Evolutionary conservation across 192 early-diverging fungal species (phyloP).

Genomic region (Mortierella alpina): DNA sequence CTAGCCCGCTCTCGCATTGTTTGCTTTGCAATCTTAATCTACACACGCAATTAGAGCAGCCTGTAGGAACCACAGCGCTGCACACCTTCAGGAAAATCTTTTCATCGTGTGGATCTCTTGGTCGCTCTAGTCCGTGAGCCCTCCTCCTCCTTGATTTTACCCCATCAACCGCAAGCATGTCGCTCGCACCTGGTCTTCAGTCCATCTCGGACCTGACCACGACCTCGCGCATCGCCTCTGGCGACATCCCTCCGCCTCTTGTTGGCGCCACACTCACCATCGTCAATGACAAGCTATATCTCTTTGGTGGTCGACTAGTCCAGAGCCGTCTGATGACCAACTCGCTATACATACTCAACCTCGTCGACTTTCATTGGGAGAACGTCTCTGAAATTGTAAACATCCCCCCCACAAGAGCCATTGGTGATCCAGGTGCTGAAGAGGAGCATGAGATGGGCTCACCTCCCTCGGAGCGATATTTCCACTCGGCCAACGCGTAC

Average conservation of each 20-base stretch:
- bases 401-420: slow-evolving; percentile 21
- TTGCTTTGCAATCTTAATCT: too few species aligned
- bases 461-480: slow-evolving; percentile 69
- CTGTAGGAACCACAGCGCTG: too few species aligned
- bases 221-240: slow-evolving; percentile 59
- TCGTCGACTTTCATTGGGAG: slow-evolving; percentile 72
- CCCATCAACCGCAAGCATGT: slow-evolving; percentile 6
- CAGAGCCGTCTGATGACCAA: slow-evolving; percentile 77
- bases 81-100: neutral
- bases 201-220: slow-evolving; percentile 68
- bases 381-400: slow-evolving; percentile 56
- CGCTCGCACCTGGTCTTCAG: slow-evolving; percentile 50
- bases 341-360: slow-evolving; percentile 74
- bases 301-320: slow-evolving; percentile 79
- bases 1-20: too few species aligned
- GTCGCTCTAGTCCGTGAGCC: neutral
- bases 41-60: too few species aligned
- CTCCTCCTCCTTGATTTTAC: neutral
- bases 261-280: slow-evolving; percentile 75
- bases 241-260: slow-evolving; percentile 78
- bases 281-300: slow-evolving; percentile 67
- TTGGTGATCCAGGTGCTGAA: slow-evolving; percentile 52
- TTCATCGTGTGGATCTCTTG: neutral
- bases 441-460: slow-evolving; percentile 40
- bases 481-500: slow-evolving; percentile 76